Base-by-base conservation (phyloP, 805 yeast species). In the Spathaspora hagerdaliae region DNA sequence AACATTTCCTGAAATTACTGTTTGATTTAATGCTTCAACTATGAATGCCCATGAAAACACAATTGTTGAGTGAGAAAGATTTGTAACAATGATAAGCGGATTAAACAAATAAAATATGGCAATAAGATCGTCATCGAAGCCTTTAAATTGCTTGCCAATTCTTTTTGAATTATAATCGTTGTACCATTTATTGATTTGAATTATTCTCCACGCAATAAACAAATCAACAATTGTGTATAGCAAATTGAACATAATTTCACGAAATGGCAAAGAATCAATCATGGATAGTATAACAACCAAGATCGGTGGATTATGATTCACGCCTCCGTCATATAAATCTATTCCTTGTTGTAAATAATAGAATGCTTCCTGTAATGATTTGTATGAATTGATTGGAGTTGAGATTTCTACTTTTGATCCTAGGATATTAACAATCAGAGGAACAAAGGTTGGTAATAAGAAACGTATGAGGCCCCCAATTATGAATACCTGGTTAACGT, bases 221-320 rank as follows among this genome's bases (percentile, higher is more conserved):
- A 79, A 65, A 61, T 92, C 97, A 2, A 78, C 55, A 1, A 69
- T 39, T 0, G 91, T 76, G 61, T 74, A 91, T 2, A 86, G 31
- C 9, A 78, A 48, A 44, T 73, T 67, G 41, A 61, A 57, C 49
- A 50, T 56, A 8, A 60, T 41, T 4, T 49, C 47, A 26, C 53
- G 40, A 31, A 51, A 49, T 1, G 68, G 65, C 41, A 52, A 51
- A 13, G 27, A 38, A 34, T 68, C 51, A 14, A 79, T 38, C 6
- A 67, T 40, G 9, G 74, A 67, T 58, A 84, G 72, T 1, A 80
- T 48, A 2, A 73, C 65, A 32, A 88, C 74, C 19, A 92, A 56
- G 14, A 90, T 59, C 3, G 97, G 96, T 3, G 96, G 82, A 54
- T 89, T 96, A 63, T 89, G 92, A 32, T 85, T 84, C 13, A 90